Evolutionary conservation across 2,329 filamentous ascomycete species (phyloP).

Genomic region (Aspergillus eucalypticola): DNA sequence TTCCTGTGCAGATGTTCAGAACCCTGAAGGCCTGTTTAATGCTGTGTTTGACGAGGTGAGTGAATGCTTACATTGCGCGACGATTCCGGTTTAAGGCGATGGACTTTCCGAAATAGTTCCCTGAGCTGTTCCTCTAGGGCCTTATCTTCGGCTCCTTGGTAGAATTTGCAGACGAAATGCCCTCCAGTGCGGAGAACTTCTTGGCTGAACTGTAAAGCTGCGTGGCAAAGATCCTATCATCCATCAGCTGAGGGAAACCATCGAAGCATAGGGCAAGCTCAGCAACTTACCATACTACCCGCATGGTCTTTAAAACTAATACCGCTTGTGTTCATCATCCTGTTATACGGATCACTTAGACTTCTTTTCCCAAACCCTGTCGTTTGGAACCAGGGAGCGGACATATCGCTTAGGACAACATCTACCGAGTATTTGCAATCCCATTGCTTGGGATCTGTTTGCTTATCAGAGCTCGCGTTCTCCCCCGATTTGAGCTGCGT

Average conservation of each 20-base stretch:
- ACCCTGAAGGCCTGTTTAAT: neutral
- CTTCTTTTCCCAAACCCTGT: slow-evolving; percentile 78
- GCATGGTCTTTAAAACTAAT: slow-evolving; percentile 83
- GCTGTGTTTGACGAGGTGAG: neutral
- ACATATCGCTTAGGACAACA: slow-evolving; percentile 98
- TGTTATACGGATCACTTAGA: slow-evolving; percentile 92
- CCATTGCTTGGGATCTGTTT: neutral
- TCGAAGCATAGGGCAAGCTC: neutral
- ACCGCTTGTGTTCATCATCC: slow-evolving; percentile 99
- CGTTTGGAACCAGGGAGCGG: slow-evolving; percentile 86
- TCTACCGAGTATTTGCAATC: slow-evolving; percentile 59
- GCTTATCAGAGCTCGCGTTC: neutral
- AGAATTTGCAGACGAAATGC: slow-evolving; percentile 97
- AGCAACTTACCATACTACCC: slow-evolving; percentile 79
- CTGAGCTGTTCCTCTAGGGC: slow-evolving; percentile 72
- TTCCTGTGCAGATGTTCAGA: slow-evolving; percentile 55
- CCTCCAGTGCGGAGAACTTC: slow-evolving; percentile 81
- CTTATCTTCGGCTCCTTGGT: slow-evolving; percentile 86
- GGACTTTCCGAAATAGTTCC: slow-evolving; percentile 75
- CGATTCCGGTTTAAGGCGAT: slow-evolving; percentile 86
- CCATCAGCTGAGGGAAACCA: slow-evolving; percentile 1
- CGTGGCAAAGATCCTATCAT: slow-evolving; percentile 78
- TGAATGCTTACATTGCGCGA: slow-evolving; percentile 69
- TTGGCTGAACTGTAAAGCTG: slow-evolving; percentile 80
- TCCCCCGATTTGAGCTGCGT: neutral